A percentile compares a stretch with the other conserved stretches of the same genome.
Conservation (phyloP, 345 rosid genomes). For the Psidium friedrichsthalianum region DNA sequence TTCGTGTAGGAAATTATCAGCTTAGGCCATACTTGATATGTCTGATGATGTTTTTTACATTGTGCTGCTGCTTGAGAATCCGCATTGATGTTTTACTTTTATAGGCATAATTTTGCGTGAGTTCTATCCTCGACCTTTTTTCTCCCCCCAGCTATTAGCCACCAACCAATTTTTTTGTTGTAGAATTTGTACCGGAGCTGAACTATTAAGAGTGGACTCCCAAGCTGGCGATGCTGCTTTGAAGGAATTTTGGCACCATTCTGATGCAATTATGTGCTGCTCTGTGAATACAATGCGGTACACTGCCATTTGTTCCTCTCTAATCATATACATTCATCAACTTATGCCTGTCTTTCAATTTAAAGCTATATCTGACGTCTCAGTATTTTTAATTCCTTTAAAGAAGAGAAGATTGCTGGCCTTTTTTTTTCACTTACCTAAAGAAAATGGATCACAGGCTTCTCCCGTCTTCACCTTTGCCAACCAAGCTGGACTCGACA, state of each 20-base stretch:
- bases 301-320: background rate
- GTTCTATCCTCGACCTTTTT: background rate
- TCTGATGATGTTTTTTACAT: background rate
- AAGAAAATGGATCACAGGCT: slow-evolving; percentile 30
- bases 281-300: slow-evolving; percentile 64
- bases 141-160: background rate
- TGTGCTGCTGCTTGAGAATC: background rate
- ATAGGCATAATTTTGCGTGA: background rate
- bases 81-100: background rate
- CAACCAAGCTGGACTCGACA: slow-evolving; percentile 92
- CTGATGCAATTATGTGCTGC: slow-evolving; percentile 88
- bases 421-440: background rate
- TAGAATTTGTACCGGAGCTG: slow-evolving; percentile 63
- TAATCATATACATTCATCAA: background rate
- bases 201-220: slow-evolving; percentile 40
- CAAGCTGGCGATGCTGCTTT: slow-evolving; percentile 58
- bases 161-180: background rate
- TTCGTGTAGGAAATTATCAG: background rate
- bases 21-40: background rate
- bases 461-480: slow-evolving; percentile 75
- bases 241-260: slow-evolving; percentile 82
- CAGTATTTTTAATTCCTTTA: background rate
- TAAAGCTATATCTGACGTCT: background rate
- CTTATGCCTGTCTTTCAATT: background rate
- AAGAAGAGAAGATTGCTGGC: background rate